These are phyloP conservation scores for Berberis thunbergii DNA, from an alignment of 164 flowering plant species.

Conservation along the genomic window DNA sequence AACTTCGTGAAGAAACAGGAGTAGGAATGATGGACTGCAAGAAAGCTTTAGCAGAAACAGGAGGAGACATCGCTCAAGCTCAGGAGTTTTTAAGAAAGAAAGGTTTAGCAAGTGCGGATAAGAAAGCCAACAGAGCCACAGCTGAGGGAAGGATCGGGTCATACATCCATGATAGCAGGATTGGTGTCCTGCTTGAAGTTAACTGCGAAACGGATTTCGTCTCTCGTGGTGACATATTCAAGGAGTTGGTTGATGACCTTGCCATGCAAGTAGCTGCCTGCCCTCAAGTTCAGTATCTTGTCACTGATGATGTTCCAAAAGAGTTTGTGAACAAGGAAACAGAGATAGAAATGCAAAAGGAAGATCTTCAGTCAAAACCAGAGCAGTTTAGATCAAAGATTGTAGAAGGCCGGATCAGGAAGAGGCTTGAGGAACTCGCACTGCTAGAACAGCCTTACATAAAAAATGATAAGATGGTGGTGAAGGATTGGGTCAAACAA, in stretches of 20 bases:
- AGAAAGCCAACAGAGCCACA: constrained; percentile 83
- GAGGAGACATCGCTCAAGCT: constrained; percentile 82
- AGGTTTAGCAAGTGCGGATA: constrained; percentile 97
- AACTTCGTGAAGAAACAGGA: constrained; percentile 93
- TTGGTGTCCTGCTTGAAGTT: constrained; percentile 89
- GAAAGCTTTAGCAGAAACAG: constrained; percentile 80
- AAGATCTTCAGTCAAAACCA: constrained; percentile 79
- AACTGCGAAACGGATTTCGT: constrained; percentile 99
- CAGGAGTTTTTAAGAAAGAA: constrained; percentile 92
- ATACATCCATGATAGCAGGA: constrained; percentile 85
- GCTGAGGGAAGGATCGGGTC: constrained; percentile 97
- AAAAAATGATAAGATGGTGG: constrained; percentile 73
- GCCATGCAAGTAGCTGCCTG: constrained; percentile 99
- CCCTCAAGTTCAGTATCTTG: constrained; percentile 81
- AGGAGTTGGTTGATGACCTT: constrained; percentile 92
- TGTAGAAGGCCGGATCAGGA: constrained; percentile 76
- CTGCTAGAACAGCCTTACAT: constrained; percentile 91
- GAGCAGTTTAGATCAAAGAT: constrained; percentile 84
- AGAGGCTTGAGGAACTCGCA: constrained; percentile 85
- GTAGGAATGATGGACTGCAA: constrained; percentile 99
- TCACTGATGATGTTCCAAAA: constrained; percentile 67
- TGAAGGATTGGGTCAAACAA: constrained; percentile 88
- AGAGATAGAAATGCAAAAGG: constrained; percentile 92
- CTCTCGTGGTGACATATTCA: constrained; percentile 92
- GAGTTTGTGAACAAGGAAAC: constrained; percentile 74